Conservation (phyloP, 2,329 filamentous ascomycete species). For the Boeremia exigua region DNA sequence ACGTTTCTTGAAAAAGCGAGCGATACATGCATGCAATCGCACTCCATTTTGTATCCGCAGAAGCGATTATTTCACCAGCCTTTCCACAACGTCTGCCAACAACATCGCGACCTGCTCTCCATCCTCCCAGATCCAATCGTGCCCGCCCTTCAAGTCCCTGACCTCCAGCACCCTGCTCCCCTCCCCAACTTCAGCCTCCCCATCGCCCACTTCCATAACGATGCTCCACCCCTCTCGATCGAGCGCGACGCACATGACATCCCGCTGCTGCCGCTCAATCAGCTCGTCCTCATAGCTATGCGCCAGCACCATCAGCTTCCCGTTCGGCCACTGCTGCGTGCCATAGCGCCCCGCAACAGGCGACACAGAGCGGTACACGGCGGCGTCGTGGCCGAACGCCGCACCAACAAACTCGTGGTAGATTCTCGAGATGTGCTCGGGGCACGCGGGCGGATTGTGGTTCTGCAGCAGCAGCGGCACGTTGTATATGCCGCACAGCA, state of each 20-base stretch:
- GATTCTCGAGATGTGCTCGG: constrained; percentile 47
- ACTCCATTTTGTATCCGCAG: background rate
- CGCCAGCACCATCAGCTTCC: constrained; percentile 50
- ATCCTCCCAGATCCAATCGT: constrained; percentile 69
- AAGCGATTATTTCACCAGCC: constrained; percentile 8
- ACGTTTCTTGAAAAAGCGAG: constrained; percentile 25
- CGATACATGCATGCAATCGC: background rate
- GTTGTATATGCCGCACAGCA: constrained; percentile 72
- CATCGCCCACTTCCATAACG: constrained; percentile 34
- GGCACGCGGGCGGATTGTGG: constrained; percentile 45
- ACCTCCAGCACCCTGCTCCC: constrained; percentile 44
- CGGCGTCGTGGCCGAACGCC: constrained; percentile 63
- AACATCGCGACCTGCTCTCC: constrained; percentile 62
- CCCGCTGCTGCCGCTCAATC: constrained; percentile 63
- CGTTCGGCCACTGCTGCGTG: constrained; percentile 48
- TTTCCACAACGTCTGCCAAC: constrained; percentile 36
- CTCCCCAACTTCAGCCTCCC: constrained; percentile 34
- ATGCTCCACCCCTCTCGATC: constrained; percentile 50
- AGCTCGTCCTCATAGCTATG: constrained; percentile 58
- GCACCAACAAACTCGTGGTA: constrained; percentile 65
- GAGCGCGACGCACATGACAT: constrained; percentile 61
- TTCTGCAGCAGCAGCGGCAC: constrained; percentile 60
- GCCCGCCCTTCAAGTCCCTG: constrained; percentile 61
- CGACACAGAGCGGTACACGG: constrained; percentile 50
- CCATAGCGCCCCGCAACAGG: constrained; percentile 58